phyloP scores from a whole-genome alignment of 2,329 filamentous ascomycete species.

The Emergomyces africanus region DNA sequence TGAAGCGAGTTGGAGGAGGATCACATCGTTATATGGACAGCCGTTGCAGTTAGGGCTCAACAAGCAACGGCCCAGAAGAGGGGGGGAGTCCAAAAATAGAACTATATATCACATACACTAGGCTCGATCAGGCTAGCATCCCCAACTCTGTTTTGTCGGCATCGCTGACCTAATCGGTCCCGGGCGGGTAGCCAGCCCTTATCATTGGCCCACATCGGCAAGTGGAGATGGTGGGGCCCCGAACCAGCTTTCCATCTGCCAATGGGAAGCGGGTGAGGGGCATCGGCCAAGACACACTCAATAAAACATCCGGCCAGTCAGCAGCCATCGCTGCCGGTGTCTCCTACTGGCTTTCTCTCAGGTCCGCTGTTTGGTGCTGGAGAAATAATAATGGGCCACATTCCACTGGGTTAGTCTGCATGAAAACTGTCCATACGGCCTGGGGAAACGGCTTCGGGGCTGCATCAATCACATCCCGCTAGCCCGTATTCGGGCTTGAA shows the following conservation, averaged over 20 bases:
- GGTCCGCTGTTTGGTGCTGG: not conserved
- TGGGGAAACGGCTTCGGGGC: not conserved
- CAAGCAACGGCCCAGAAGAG: conserved; percentile 15
- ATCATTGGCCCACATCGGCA: conserved; percentile 4
- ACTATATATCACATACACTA: not conserved
- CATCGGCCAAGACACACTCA: not conserved
- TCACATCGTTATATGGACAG: conserved; percentile 3
- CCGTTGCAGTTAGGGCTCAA: conserved; percentile 10
- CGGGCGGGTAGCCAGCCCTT: conserved; percentile 2
- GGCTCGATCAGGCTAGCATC: not conserved
- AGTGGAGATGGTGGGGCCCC: not conserved
- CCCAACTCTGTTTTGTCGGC: not conserved
- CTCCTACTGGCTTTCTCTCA: not conserved
- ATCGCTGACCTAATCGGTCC: not conserved
- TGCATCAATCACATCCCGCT: not conserved
- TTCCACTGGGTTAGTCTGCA: not conserved
- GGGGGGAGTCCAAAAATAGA: conserved; percentile 4
- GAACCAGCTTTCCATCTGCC: not conserved
- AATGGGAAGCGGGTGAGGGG: not conserved
- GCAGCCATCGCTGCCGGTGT: not conserved
- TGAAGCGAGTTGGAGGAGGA: no score
- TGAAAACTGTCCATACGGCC: not conserved
- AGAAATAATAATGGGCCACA: not conserved
- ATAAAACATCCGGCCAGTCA: not conserved
- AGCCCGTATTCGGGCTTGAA: not conserved